Conservation (phyloP, 768 basidiomycete species). For the Lactifluus subvellereus region DNA sequence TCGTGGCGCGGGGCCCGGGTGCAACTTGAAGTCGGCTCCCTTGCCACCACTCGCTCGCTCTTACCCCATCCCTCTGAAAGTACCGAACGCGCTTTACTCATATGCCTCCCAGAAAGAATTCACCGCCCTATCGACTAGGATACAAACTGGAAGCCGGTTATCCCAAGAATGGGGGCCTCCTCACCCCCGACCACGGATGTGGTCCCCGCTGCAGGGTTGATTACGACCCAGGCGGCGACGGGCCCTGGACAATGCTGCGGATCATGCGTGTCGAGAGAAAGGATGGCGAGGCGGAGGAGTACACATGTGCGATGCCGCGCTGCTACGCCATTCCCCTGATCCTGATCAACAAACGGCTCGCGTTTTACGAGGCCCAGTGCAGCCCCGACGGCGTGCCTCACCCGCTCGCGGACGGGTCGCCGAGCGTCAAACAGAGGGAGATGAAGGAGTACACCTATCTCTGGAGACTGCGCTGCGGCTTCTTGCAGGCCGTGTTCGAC, state of each 20-base stretch:
- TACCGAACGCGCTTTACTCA: background rate
- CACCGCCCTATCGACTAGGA: background rate
- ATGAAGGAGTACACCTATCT: constrained; percentile 7
- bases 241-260: constrained; percentile 8
- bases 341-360: constrained; percentile 15
- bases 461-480: constrained; percentile 11
- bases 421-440: background rate
- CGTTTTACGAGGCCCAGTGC: constrained; percentile 18
- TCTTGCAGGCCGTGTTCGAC: constrained; percentile 10
- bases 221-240: background rate
- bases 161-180: background rate
- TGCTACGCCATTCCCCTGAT: constrained; percentile 19
- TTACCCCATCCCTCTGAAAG: background rate
- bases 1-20: background rate
- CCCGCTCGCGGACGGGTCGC: background rate
- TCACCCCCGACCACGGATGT: background rate
- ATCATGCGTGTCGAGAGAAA: constrained; percentile 1
- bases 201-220: constrained; percentile 13
- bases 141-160: background rate
- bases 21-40: background rate
- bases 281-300: background rate
- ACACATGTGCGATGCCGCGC: constrained; percentile 12
- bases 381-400: constrained; percentile 3
- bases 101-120: background rate
- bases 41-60: background rate